Base-by-base conservation (phyloP, 495 filamentous ascomycete genomes). In the Aspergillus baeticus region DNA sequence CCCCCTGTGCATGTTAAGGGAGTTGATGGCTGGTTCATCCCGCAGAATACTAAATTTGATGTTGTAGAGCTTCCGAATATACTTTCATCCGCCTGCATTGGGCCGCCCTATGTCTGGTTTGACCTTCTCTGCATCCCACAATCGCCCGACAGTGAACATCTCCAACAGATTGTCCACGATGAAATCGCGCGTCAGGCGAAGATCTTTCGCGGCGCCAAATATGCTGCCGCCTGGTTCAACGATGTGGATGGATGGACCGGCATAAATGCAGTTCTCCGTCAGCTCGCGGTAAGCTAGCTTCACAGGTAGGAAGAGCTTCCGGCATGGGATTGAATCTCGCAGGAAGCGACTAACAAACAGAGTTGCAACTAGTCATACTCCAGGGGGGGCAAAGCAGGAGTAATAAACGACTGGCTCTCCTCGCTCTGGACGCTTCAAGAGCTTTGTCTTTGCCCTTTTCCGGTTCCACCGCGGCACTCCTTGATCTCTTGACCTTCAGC, bases 81-180 rank as follows among this genome's bases (percentile, higher is more conserved):
- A 20, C 42, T 44, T 44, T 44, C 42, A 44, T 44, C 42, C 42
- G 42, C 42, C 42, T 44, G 42, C 15, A 7, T 44, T 23, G 21
- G 14, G 21, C 23, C 42, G 21, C 42, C 20, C 42, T 44, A 44
- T 20, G 17, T 44, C 21, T 44, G 42, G 42, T 44, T 44, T 44
- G 42, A 44, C 42, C 42, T 44, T 44, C 42, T 44, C 42, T 44
- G 42, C 42, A 44, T 44, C 21, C 42, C 42, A 22, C 42, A 44
- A 44, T 23, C 29, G 42, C 42, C 42, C 42, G 42, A 44, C 6
- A 44, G 42, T 44, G 20, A 44, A 26, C 42, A 44, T 20, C 42
- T 44, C 5, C 42, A 44, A 44, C 42, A 10, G 17, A 13, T 44
- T 44, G 42, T 22, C 42, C 42, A 13, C 10, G 42, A 44, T 26